These are phyloP conservation scores for Saitozyma sp. DNA, from an alignment of 768 basidiomycete species.

Conservation along the genomic window DNA sequence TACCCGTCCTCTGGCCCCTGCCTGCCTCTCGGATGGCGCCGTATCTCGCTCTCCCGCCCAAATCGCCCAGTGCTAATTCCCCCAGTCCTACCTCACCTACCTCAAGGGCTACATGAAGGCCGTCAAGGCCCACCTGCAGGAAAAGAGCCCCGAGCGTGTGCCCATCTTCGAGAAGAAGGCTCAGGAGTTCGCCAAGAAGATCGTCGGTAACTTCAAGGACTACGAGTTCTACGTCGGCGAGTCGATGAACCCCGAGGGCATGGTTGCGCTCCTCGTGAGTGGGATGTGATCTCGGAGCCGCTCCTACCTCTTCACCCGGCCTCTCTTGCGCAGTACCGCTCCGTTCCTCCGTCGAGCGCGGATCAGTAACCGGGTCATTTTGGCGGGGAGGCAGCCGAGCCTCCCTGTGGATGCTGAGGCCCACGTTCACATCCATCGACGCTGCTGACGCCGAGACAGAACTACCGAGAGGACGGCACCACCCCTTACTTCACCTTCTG, in stretches of 20 bases:
- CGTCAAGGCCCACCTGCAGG: constrained; percentile 67
- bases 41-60: no score
- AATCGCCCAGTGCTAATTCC: not conserved
- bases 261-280: constrained; percentile 77
- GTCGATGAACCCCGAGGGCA: constrained; percentile 73
- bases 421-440: no score
- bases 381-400: not conserved
- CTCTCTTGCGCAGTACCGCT: not conserved
- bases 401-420: not conserved
- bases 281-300: no score
- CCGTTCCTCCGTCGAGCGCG: not conserved
- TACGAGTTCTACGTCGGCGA: constrained; percentile 72
- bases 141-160: constrained; percentile 64
- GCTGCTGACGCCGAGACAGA: constrained; percentile 51
- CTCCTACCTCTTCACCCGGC: no score
- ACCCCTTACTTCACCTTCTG: constrained; percentile 91
- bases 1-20: no score
- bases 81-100: constrained; percentile 64
- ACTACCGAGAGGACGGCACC: constrained; percentile 69
- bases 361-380: no score
- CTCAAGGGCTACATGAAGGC: constrained; percentile 97
- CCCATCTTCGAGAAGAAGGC: constrained; percentile 80
- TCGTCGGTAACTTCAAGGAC: constrained; percentile 85
- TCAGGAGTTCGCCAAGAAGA: constrained; percentile 74
- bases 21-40: no score